Evolutionary conservation across 495 filamentous ascomycete genomes (phyloP), one percentile per base, ranked within the genome.

Genomic region (Penicillium taxi): DNA sequence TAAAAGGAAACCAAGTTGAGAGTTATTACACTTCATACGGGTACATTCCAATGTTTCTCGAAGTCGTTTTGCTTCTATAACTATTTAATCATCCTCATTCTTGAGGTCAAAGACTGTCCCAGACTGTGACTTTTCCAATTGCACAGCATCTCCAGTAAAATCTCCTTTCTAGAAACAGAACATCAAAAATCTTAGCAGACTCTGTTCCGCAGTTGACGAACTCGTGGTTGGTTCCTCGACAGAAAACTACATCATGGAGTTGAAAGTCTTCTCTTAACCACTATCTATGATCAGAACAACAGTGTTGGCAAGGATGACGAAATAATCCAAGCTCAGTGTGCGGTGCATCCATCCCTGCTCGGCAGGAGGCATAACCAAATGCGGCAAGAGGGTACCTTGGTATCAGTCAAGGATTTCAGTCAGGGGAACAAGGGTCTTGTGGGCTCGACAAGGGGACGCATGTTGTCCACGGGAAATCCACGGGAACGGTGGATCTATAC

Each of bases 301-400:
- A 7, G 47, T 46, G 0, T 52, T 52, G 14, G 42, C 42, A 1
- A 58, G 28, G 0, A 58, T 28, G 7, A 58, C 43, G 13, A 35
- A 35, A 13, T 53, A 58, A 19, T 56, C 52, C 19, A 58, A 32
- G 27, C 47, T 52, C 17, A 58, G 20, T 2, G 52, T 58, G 1
- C 54, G 52, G 25, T 56, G 54, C 45, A 58, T 53, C 51, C 47
- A 55, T 12, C 47, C 51, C 15, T 29, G 13, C 6, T 55, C 41
- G 7, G 45, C 35, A 13, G 51, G 47, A 7, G 48, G 51, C 3
- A 54, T 36, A 15, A 52, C 41, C 4, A 51, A 15, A 57, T 38
- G 16, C 57, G 53, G 39, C 37, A 44, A 14, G 51, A 54, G 1
- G 51, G 47, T 1, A 51, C 53, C 29, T 57, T 57, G 14, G 47